Evolutionary conservation across 2,329 filamentous ascomycete species (phyloP), one percentile per base, ranked within the genome.

Genomic region (Rhinocladiella similis): DNA sequence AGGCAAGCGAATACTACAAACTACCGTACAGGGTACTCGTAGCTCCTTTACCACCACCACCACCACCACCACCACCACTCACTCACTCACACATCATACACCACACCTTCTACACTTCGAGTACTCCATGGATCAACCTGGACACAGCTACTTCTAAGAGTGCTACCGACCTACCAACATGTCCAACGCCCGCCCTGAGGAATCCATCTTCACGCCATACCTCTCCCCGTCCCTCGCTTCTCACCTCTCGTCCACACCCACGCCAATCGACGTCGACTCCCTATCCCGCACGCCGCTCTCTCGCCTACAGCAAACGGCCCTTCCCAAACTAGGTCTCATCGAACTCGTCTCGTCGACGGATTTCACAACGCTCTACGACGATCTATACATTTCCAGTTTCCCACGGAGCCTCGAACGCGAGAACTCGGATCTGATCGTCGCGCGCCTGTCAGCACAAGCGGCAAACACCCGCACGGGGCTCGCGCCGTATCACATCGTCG

Each of bases 401-500:
- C 57, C 57, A 6, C 48, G 56, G 19, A 50, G 46, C 14, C 14
- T 48, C 14, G 62, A 64, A 47, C 57, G 62, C 27, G 62, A 64
- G 42, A 35, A 50, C 35, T 63, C 62, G 10, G 58, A 61, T 20
- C 35, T 63, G 29, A 64, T 64, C 48, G 50, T 54, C 18, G 62
- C 60, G n/a, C 57, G 62, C 5, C 53, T 64, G 6, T 55, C 54
- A 13, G 59, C 61, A 3, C 57, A 64, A 20, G 50, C 54, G 20
- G 35, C 50, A 2, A 56, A 56, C 25, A 36, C 53, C 12, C 50
- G 62, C 10, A 41, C 16, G 9, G 49, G 54, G 1, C 33, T 63
- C 25, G 62, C 62, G 35, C 60, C 62, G 5, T 64, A 64, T 33
- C 50, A 56, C 1, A 59, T 64, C 53, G 57, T 64, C 12, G 62